Percentiles rank a stretch among this genome's conserved stretches.
Conservation (phyloP, 1,284 basidiomycete species). For the Ustilago trichophora region DNA sequence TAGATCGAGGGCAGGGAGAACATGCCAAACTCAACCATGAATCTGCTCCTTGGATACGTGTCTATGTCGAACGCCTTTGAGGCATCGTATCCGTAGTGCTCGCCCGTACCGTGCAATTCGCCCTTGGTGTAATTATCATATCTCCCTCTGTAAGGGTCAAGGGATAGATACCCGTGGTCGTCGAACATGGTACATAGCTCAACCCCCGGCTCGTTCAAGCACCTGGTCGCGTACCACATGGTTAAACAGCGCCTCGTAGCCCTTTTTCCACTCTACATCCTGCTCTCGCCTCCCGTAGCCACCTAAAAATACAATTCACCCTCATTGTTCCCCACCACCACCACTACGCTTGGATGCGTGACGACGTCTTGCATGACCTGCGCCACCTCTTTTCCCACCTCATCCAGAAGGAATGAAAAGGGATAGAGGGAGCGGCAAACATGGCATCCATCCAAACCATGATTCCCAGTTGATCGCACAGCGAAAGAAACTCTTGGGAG, state of each 20-base stretch:
- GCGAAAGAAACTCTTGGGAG: slow-evolving; percentile 70
- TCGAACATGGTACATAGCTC: slow-evolving; percentile 75
- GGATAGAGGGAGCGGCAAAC: slow-evolving; percentile 70
- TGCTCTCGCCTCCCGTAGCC: slow-evolving; percentile 11
- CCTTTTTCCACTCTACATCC: slow-evolving; percentile 22
- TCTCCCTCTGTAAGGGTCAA: slow-evolving; percentile 72
- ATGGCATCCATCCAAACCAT: slow-evolving; percentile 76
- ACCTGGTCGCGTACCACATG: slow-evolving; percentile 72
- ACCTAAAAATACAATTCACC: slow-evolving; percentile 45
- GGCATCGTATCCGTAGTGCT: slow-evolving; percentile 71
- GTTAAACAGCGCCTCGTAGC: slow-evolving; percentile 64
- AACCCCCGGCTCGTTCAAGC: slow-evolving; percentile 71
- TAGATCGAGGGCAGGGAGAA: slow-evolving; percentile 76
- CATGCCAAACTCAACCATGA: slow-evolving; percentile 76
- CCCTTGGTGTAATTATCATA: slow-evolving; percentile 71
- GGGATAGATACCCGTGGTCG: slow-evolving; percentile 71
- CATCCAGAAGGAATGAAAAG: slow-evolving; percentile 70
- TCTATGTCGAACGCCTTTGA: slow-evolving; percentile 72
- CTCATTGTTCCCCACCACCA: slow-evolving; percentile 51
- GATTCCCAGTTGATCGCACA: slow-evolving; percentile 75
- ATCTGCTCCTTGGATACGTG: slow-evolving; percentile 73
- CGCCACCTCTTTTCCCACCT: slow-evolving; percentile 72
- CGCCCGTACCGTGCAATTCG: slow-evolving; percentile 71
- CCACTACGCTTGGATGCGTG: slow-evolving; percentile 69
- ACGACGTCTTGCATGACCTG: slow-evolving; percentile 73